A percentile compares a stretch with the other conserved stretches of the same genome.
These are phyloP conservation scores for Dactylellina parvicollis DNA, from an alignment of 2,329 filamentous ascomycete species.

Conservation along the genomic window DNA sequence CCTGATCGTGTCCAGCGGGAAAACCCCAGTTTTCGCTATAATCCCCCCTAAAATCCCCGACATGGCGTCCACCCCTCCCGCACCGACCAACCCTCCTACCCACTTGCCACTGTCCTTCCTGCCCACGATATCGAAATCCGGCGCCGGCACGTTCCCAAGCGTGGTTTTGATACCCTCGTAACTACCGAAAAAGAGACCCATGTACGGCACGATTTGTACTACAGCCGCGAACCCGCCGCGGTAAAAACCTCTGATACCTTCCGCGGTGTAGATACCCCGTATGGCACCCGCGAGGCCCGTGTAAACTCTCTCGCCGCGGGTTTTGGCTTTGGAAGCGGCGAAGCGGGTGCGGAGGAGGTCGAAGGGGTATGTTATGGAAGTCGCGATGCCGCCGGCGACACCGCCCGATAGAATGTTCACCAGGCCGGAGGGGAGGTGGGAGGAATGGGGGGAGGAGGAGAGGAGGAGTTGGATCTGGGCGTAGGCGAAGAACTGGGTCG, in stretches of 20 bases:
- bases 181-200: conserved; percentile 92
- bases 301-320: not conserved
- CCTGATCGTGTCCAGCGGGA: conserved; percentile 89
- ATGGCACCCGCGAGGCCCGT: conserved; percentile 2
- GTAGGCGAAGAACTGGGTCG: conserved; percentile 89
- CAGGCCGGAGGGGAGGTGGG: conserved; percentile 69
- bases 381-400: conserved; percentile 81
- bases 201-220: conserved; percentile 90
- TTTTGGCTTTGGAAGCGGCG: conserved; percentile 69
- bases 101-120: not conserved
- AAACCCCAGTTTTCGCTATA: conserved; percentile 86
- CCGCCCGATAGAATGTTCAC: conserved; percentile 81
- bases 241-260: conserved; percentile 85
- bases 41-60: conserved; percentile 83
- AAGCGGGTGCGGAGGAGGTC: conserved; percentile 94
- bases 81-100: conserved; percentile 65
- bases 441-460: conserved; percentile 60
- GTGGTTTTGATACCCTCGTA: conserved; percentile 72
- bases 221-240: conserved; percentile 83
- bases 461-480: conserved; percentile 69
- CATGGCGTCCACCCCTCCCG: conserved; percentile 78
- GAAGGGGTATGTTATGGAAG: conserved; percentile 86
- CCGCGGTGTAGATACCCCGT: conserved; percentile 71
- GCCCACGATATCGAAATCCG: not conserved
- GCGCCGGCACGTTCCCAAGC: not conserved